A percentile compares a stretch with the other conserved stretches of the same genome.
phyloP scores from a whole-genome alignment of 2,329 filamentous ascomycete genomes.

The Cladobotryum mycophilum region DNA sequence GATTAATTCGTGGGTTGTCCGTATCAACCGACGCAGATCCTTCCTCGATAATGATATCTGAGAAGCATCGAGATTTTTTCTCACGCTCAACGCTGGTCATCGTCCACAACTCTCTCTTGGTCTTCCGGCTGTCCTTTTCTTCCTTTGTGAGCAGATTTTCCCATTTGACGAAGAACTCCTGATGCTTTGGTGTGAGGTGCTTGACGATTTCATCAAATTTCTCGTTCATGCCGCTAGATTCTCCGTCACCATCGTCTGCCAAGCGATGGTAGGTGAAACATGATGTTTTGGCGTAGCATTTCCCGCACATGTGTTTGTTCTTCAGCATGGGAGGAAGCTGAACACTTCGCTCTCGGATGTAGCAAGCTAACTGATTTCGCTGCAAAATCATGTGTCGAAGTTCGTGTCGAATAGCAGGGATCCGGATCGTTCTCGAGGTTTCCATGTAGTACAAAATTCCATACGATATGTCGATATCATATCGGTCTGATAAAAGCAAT shows the following conservation, averaged over 20 bases:
- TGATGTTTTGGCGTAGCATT: conserved; percentile 82
- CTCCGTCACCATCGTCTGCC: conserved; percentile 73
- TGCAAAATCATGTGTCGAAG: conserved; percentile 96
- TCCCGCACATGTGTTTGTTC: conserved; percentile 72
- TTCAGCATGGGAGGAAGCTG: conserved; percentile 82
- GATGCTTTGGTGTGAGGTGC: conserved; percentile 68
- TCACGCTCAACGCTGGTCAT: conserved; percentile 88
- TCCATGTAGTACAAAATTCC: conserved; percentile 96
- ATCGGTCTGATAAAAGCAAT: conserved; percentile 83
- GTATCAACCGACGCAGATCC: conserved; percentile 65
- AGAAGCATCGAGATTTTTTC: conserved; percentile 82
- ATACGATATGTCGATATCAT: conserved; percentile 85
- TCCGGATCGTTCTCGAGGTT: conserved; percentile 75
- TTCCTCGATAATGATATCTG: conserved; percentile 76
- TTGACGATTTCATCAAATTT: conserved; percentile 77
- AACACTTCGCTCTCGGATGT: conserved; percentile 71
- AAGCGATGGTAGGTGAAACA: conserved; percentile 95
- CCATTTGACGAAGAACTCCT: conserved; percentile 90
- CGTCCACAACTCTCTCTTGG: conserved; percentile 88
- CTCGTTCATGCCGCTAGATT: conserved; percentile 72
- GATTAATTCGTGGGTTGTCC: conserved; percentile 77
- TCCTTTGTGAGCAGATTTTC: conserved; percentile 89
- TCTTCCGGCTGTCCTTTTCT: conserved; percentile 82
- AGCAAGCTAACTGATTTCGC: conserved; percentile 81
- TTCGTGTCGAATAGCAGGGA: conserved; percentile 80